A percentile compares a stretch with the other conserved stretches of the same genome.
These are phyloP conservation scores for Tuber indicum DNA, from an alignment of 495 filamentous ascomycete species.

Conservation along the genomic window DNA sequence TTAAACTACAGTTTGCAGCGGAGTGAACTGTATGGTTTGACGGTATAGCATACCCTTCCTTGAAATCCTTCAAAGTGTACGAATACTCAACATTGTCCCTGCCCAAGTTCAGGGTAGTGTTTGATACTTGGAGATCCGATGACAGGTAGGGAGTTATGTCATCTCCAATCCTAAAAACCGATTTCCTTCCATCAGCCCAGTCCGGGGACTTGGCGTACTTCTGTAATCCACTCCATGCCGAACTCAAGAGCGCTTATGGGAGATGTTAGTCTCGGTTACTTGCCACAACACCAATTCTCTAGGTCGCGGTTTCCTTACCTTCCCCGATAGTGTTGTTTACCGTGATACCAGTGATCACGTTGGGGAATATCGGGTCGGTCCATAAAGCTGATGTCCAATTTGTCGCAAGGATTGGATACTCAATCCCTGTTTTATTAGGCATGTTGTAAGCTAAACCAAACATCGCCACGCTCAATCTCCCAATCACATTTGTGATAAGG, in stretches of 20 bases:
- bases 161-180: neutral
- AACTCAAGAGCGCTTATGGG: neutral
- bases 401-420: neutral
- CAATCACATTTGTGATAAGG: neutral
- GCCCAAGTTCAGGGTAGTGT: neutral
- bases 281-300: neutral
- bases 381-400: neutral
- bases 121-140: neutral
- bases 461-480: neutral
- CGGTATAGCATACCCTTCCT: neutral
- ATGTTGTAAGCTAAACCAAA: neutral
- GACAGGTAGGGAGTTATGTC: neutral
- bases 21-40: neutral
- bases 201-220: neutral
- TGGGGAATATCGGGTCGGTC: neutral
- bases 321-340: neutral
- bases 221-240: neutral
- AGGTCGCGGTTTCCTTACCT: neutral
- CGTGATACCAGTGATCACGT: accelerated
- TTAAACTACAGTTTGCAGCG: neutral
- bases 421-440: neutral
- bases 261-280: neutral
- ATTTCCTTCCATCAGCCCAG: neutral
- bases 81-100: neutral
- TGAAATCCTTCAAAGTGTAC: neutral